Conservation (phyloP, 495 filamentous ascomycete species). For the Podospora sp. region DNA sequence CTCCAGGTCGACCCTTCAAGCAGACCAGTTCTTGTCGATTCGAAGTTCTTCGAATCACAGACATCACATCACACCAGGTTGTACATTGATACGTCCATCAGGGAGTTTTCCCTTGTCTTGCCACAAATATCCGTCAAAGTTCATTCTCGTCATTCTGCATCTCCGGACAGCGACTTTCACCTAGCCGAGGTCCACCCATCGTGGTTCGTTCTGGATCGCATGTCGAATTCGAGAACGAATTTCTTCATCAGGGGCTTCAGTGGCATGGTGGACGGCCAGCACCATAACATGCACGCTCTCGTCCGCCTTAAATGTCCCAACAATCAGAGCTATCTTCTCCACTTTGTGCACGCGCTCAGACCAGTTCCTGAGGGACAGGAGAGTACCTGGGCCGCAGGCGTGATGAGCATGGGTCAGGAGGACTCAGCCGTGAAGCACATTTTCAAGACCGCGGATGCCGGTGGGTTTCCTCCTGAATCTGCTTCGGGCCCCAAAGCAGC, state of each 20-base stretch:
- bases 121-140: no score
- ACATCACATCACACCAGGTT: background rate
- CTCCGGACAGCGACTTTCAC: background rate
- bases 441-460: background rate
- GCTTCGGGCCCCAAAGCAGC: background rate
- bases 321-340: background rate
- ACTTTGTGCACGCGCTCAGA: background rate
- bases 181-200: no score
- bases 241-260: background rate
- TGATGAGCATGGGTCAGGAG: background rate
- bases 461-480: background rate
- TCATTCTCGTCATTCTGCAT: background rate
- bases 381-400: background rate
- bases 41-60: background rate
- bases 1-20: background rate
- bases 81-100: background rate
- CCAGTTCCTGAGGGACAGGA: background rate
- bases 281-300: background rate
- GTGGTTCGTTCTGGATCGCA: no score
- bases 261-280: background rate
- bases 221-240: background rate
- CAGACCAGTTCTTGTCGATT: background rate
- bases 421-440: background rate
- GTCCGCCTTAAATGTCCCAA: background rate
- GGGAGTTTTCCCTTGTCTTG: background rate